Evolutionary conservation across 345 rosid species (phyloP).

Genomic region (Turnera subulata): DNA sequence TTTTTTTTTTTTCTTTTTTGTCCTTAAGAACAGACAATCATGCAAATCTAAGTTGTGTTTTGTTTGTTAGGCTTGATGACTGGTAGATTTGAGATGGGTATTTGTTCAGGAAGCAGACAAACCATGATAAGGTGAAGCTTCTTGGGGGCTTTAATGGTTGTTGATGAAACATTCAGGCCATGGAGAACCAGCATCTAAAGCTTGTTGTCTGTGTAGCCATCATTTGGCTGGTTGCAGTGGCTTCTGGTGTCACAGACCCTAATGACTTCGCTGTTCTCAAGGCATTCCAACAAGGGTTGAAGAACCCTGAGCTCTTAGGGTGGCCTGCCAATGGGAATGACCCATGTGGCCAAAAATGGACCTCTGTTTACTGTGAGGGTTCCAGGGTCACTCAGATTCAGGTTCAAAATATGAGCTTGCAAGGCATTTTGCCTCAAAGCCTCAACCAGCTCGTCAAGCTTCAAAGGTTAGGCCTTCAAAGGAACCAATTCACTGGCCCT

Average conservation of each 20-base stretch:
- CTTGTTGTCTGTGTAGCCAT: conserved; percentile 24
- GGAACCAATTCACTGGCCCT: conserved; percentile 52
- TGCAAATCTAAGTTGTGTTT: conserved; percentile 1
- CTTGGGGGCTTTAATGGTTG: not conserved
- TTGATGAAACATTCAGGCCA: conserved; percentile 28
- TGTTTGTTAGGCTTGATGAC: conserved; percentile 13
- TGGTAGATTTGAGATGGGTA: conserved; percentile 34
- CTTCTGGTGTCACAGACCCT: conserved; percentile 42
- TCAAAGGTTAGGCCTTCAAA: conserved; percentile 53
- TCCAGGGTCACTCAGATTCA: conserved; percentile 59
- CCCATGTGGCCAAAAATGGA: conserved; percentile 69
- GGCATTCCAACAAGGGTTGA: conserved; percentile 53
- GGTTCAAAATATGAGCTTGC: conserved; percentile 50
- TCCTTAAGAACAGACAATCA: not conserved
- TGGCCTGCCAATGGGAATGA: conserved; percentile 66
- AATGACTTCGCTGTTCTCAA: conserved; percentile 47
- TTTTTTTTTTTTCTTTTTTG: not conserved
- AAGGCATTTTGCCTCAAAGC: conserved; percentile 59
- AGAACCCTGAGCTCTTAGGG: conserved; percentile 55
- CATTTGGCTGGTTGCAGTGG: conserved; percentile 25
- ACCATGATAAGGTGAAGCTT: conserved; percentile 26
- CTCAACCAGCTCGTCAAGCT: conserved; percentile 55
- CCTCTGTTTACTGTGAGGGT: conserved; percentile 44
- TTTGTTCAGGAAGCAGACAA: conserved; percentile 11
- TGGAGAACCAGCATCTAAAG: conserved; percentile 24